Evolutionary conservation across 2,329 filamentous ascomycete genomes (phyloP), one percentile per base, ranked within the genome.

Genomic region (Monilinia laxa): DNA sequence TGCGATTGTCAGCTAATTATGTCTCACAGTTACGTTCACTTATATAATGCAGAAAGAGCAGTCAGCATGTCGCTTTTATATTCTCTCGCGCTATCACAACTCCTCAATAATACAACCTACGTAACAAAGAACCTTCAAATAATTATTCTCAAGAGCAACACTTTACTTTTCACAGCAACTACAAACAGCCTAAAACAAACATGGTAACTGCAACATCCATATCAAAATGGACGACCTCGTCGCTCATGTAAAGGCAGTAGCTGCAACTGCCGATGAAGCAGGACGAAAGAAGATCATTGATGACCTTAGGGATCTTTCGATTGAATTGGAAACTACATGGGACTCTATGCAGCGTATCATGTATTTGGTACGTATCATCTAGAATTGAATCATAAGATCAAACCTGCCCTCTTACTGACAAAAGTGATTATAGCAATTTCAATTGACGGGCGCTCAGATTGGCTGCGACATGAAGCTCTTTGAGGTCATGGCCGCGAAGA

Each of bases 331-430:
- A 25, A 66, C 66, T 1, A 57, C 66, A 40, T 62, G 64, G 53
- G 56, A 68, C 35, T 60, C 57, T 4, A 60, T 68, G 55, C 52
- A 66, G 57, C 55, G 66, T 10, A 57, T 66, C 58, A 51, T 66
- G 47, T 62, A 60, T 54, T 14, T 62, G 49, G 57, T 65, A 52
- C n/a, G 25, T 14, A 31, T 12, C 25, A 45, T n/a, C 31, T 38
- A 16, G 4, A 25, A 14, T 16, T 11, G 4, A 0, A 12, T 25
- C 11, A n/a, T 47, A 16, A 31, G 31, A 51, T 16, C 1, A 12
- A 52, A 40, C 2, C 10, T 35, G 7, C 7, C 10, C 9, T 42
- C 25, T 6, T 40, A 14, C 58, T 62, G 23, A 62, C 23, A 5
- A 16, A 7, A 49, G 28, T 23, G 23, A 7, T 38, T 0, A 12